Evolutionary conservation across 257 asterid species (phyloP).

Genomic region (Nicotiana otophora): DNA sequence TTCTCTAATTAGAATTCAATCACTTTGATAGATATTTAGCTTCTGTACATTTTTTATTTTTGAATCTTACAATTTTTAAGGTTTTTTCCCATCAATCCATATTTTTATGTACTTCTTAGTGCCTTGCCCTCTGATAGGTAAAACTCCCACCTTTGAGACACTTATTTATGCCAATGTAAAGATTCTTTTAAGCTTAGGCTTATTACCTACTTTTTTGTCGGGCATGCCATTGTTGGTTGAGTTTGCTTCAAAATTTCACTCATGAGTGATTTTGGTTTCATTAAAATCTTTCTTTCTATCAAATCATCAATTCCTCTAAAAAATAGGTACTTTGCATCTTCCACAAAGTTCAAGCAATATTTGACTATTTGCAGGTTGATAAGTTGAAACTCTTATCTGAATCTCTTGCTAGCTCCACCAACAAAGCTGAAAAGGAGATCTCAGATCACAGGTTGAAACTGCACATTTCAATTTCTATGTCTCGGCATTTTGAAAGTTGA

Average conservation of each 20-base stretch:
- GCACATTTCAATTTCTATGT: background rate
- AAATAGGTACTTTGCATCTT: slow-evolving; percentile 2
- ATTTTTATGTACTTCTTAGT: background rate
- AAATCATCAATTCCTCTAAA: background rate
- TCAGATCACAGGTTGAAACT: slow-evolving; percentile 59
- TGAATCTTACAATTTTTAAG: background rate
- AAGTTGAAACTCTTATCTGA: slow-evolving; percentile 86
- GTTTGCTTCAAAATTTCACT: background rate
- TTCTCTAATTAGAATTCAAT: background rate
- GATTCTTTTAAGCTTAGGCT: background rate
- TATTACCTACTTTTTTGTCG: background rate
- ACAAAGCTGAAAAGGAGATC: slow-evolving; percentile 84
- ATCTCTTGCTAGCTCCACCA: slow-evolving; percentile 78
- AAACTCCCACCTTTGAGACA: background rate
- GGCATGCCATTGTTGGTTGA: slow-evolving; percentile 1
- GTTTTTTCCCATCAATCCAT: background rate
- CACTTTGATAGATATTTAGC: background rate
- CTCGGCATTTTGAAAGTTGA: background rate
- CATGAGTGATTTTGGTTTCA: background rate
- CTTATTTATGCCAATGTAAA: background rate
- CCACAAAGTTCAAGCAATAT: slow-evolving; percentile 14
- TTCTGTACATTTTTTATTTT: background rate
- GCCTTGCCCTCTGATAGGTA: background rate
- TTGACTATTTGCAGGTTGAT: slow-evolving; percentile 66
- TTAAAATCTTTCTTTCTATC: background rate